These are phyloP conservation scores for Acidomyces sp. DNA, from an alignment of 495 filamentous ascomycete genomes.

Conservation along the genomic window DNA sequence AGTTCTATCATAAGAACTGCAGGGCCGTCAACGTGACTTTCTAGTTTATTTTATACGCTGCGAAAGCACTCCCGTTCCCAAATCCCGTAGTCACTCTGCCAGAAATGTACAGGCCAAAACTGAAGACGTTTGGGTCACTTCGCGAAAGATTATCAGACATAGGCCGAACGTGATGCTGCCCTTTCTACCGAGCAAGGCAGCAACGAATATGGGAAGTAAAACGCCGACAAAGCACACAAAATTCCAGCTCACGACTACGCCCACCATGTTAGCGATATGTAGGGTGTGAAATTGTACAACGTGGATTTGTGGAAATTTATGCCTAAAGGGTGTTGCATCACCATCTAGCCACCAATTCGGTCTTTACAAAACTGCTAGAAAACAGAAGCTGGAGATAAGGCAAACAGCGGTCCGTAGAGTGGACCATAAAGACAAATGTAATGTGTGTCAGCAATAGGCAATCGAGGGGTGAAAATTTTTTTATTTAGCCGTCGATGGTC, in stretches of 20 bases:
- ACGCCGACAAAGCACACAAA: conserved; percentile 60
- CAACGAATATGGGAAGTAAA: conserved; percentile 52
- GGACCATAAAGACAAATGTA: no score
- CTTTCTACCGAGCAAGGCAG: conserved; percentile 54
- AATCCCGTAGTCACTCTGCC: conserved; percentile 53
- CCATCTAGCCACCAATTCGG: no score
- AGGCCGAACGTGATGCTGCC: conserved; percentile 60
- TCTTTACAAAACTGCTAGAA: no score
- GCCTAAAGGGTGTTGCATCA: no score
- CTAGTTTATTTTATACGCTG: conserved; percentile 3
- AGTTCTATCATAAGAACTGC: conserved; percentile 50
- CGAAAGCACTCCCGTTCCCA: conserved; percentile 44
- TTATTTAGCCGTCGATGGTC: no score
- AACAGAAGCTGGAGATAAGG: no score
- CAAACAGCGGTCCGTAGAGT: no score
- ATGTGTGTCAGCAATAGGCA: no score
- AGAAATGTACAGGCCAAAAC: conserved; percentile 49
- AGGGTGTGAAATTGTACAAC: no score
- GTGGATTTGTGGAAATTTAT: no score
- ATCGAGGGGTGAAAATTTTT: no score
- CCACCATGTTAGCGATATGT: no score
- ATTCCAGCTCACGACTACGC: conserved; percentile 49
- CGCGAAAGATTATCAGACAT: conserved; percentile 56
- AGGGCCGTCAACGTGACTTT: conserved; percentile 28
- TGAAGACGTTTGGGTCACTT: conserved; percentile 47